Conservation (phyloP, 306 rosid species). For the Neltuma alba region DNA sequence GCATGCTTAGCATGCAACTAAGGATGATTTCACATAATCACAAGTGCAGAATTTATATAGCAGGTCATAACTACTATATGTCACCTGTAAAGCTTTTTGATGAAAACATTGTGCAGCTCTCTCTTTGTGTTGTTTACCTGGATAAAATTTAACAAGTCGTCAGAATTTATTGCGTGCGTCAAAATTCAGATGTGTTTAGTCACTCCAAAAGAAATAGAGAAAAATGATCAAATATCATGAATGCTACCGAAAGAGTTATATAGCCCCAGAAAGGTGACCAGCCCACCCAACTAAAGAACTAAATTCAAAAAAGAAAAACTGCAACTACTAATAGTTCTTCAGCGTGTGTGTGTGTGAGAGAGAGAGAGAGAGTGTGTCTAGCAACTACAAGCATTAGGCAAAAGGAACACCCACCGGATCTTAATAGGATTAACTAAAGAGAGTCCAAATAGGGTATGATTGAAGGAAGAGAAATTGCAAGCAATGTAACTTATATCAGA, state of each 20-base stretch:
- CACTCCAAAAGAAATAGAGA: conserved; percentile 27
- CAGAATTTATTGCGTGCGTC: conserved; percentile 23
- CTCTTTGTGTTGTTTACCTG: conserved; percentile 96
- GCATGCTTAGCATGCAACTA: conserved; percentile 34
- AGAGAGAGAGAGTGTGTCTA: conserved; percentile 23
- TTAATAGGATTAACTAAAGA: conserved; percentile 8
- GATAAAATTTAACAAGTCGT: conserved; percentile 26
- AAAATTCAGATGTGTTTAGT: conserved; percentile 18
- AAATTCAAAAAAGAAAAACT: conserved; percentile 19
- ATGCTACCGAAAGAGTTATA: background rate
- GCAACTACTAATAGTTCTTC: background rate
- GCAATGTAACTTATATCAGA: background rate
- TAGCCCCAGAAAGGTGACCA: background rate
- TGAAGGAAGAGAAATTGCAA: background rate
- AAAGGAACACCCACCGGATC: background rate
- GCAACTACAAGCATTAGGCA: background rate
- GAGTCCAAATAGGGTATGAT: background rate
- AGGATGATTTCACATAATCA: background rate
- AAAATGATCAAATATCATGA: conserved; percentile 18
- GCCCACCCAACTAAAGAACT: background rate
- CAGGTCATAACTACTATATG: conserved; percentile 3
- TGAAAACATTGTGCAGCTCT: conserved; percentile 94
- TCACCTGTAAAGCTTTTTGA: conserved; percentile 91
- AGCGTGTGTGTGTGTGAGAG: too few relatives aligned
- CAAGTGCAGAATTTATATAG: background rate